These are phyloP conservation scores for Friedmanniomyces endolithicus DNA, from an alignment of 495 filamentous ascomycete genomes.

Conservation along the genomic window DNA sequence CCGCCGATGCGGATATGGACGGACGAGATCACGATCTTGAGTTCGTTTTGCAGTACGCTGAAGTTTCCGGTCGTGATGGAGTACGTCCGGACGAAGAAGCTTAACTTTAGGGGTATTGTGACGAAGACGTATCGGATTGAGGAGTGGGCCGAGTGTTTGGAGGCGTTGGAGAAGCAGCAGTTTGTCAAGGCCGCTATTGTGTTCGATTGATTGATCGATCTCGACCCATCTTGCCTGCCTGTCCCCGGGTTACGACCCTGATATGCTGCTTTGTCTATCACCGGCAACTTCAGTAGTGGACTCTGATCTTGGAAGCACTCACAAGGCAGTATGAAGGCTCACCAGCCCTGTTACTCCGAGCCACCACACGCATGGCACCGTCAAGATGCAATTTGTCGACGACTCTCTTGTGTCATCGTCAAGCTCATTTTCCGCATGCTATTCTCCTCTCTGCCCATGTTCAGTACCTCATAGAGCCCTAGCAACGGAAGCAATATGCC, in stretches of 20 bases:
- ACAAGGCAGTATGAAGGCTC: no score
- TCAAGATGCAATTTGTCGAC: no score
- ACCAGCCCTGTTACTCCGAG: no score
- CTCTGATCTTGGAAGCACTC: no score
- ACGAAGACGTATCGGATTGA: slow-evolving; percentile 9
- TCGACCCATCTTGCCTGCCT: not conserved
- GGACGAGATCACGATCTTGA: slow-evolving; percentile 60
- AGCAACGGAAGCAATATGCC: no score
- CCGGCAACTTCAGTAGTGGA: no score
- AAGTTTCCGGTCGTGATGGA: slow-evolving; percentile 4
- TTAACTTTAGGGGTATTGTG: slow-evolving; percentile 8
- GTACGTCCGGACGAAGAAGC: slow-evolving; percentile 9
- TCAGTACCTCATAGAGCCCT: no score
- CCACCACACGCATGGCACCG: no score
- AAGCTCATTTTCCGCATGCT: no score
- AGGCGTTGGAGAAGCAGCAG: slow-evolving; percentile 41
- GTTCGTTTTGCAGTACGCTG: slow-evolving; percentile 46
- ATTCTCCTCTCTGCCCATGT: no score
- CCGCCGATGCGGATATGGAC: slow-evolving; percentile 45
- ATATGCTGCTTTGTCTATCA: not conserved
- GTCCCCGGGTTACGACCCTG: not conserved
- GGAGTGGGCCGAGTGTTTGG: slow-evolving; percentile 7
- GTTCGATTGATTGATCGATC: slow-evolving; percentile 36
- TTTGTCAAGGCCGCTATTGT: slow-evolving; percentile 62
- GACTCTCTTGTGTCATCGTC: no score